These are phyloP conservation scores for Xylaria arbuscula DNA, from an alignment of 2,329 filamentous ascomycete species.

Conservation along the genomic window DNA sequence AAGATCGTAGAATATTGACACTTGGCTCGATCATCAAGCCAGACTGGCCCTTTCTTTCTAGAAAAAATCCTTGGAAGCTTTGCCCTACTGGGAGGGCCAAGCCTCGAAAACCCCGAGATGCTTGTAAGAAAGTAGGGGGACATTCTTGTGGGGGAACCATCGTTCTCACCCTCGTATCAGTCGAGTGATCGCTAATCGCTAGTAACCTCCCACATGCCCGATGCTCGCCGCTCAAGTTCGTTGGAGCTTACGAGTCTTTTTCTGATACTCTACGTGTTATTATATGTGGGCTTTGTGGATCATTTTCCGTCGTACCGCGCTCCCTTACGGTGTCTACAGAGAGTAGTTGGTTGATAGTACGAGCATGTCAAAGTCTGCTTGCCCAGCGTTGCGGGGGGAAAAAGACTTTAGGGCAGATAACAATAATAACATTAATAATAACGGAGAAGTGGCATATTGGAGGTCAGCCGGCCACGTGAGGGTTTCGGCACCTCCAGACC, in stretches of 20 bases:
- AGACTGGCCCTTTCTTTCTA: conserved; percentile 1
- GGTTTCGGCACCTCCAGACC: conserved; percentile 13
- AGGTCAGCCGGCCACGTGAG: conserved; percentile 22
- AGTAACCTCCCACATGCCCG: conserved; percentile 8
- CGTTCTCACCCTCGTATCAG: background rate
- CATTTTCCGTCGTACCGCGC: conserved; percentile 29
- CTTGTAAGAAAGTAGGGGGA: background rate
- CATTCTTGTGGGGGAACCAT: conserved; percentile 5
- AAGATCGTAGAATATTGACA: conserved; percentile 10
- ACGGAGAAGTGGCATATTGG: conserved; percentile 5
- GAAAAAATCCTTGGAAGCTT: conserved; percentile 14
- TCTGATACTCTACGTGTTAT: conserved; percentile 10
- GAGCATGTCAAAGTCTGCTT: background rate
- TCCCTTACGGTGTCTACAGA: conserved; percentile 9
- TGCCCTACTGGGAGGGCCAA: conserved; percentile 9
- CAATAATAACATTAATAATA: background rate
- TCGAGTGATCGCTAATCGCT: conserved; percentile 8
- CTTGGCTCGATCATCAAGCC: conserved; percentile 7
- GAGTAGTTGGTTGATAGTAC: background rate
- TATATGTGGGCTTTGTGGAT: conserved; percentile 13
- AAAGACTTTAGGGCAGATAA: background rate
- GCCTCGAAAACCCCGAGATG: background rate
- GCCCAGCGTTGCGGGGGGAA: background rate
- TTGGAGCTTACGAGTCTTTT: conserved; percentile 9
- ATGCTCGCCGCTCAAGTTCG: background rate